Conservation (phyloP, 768 basidiomycete species). For the Baorangia bicolor region DNA sequence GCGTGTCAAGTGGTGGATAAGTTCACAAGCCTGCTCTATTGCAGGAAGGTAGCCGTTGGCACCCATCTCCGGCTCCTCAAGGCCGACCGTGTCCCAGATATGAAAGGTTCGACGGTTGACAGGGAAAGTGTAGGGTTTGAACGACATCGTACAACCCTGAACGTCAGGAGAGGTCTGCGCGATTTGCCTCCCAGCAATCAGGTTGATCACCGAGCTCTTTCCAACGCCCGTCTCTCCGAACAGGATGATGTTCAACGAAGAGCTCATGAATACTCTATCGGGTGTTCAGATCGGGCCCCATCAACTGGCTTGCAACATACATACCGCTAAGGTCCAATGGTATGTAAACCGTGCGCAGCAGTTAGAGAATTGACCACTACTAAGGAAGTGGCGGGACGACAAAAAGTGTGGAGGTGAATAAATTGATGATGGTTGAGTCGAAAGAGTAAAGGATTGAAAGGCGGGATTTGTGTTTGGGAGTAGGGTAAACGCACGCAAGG, state of each 20-base stretch:
- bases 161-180: conserved; percentile 29
- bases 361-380: neutral
- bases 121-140: conserved; percentile 25
- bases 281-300: conserved; percentile 16
- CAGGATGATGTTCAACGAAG: conserved; percentile 38
- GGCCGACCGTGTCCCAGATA: conserved; percentile 38
- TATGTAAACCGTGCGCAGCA: neutral
- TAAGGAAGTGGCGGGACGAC: neutral
- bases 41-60: conserved; percentile 27
- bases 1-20: conserved; percentile 33
- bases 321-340: conserved; percentile 6
- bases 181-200: conserved; percentile 27
- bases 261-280: conserved; percentile 18
- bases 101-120: conserved; percentile 16
- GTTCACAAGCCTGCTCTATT: conserved; percentile 30
- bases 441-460: neutral
- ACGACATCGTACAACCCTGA: conserved; percentile 39
- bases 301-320: conserved; percentile 6
- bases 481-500: neutral
- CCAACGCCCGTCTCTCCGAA: conserved; percentile 45
- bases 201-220: conserved; percentile 36
- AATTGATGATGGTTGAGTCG: conserved; percentile 2
- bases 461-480: conserved; percentile 18
- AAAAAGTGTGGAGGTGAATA: neutral
- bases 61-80: conserved; percentile 32